Evolutionary conservation across 805 yeast genomes (phyloP), one percentile per base, ranked within the genome.

Genomic region (Saturnispora serradocipensis): DNA sequence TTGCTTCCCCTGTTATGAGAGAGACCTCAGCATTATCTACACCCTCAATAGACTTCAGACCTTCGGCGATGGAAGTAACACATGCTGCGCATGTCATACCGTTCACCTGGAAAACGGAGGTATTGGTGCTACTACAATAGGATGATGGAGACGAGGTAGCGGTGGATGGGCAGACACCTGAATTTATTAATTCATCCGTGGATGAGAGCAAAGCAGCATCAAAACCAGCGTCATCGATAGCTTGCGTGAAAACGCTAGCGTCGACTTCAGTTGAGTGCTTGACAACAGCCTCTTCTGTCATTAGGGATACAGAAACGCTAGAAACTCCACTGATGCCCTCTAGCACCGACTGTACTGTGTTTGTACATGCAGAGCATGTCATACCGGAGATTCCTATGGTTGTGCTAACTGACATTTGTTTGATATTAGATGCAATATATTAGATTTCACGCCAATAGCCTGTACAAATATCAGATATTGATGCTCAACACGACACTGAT

Each of bases 31-130:
- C 87, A 15, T 36, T 40, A 3, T 61, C 70, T 1, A 57, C 65
- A 5, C 68, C 68, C 3, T 52, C 48, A 0, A 64, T 10, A 2
- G 45, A 28, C 24, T 45, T 36, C 15, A 66, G 39, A 2, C 59
- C 48, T 6, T 49, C 67, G 0, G 82, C 77, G 20, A 91, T 78
- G 0, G 93, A 71, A 2, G 83, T 73, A 0, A 86, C 76, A 63
- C 98, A 91, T 1, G 95, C 77, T 2, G 93, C 84, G 62, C 97
- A 91, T 2, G 98, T 90, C 97, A 90, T 91, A 2, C 97, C 97
- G 15, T 69, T 65, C 1, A 84, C 69, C 4, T 64, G 57, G 13
- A 67, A 43, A 9, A 51, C 48, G 3, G 50, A 36, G 2, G 42
- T 16, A 20, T 5, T 27, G 8, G 47, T 30, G 6, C 30, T 35